Base-by-base conservation (phyloP, 768 basidiomycete species). In the Pisolithus marmoratus region DNA sequence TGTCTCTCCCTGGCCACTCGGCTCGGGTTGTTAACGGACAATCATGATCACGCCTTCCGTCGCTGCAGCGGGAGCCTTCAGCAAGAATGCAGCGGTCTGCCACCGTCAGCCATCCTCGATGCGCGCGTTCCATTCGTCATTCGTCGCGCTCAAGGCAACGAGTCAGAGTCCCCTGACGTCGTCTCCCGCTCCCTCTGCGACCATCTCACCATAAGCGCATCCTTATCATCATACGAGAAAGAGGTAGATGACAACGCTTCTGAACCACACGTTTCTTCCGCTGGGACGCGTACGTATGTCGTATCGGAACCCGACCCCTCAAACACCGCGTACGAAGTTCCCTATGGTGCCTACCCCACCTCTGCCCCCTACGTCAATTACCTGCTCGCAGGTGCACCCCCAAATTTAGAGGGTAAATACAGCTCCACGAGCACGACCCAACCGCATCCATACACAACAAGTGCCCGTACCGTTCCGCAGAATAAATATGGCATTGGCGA, bases 291-390 rank as follows among this genome's bases (percentile, higher is more conserved):
- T 52, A 84, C 82, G 31, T 84, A 88, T 60, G 84, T 88, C 56
- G 86, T 87, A 56, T 86, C 84, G 29, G 75, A 85, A 63, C 86
- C 86, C 37, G 84, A 87, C 67, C 75, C 79, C 31, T 71, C 80
- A 51, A 64, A 81, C 50, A 77, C 74, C 40, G 78, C 79, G 29
- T 87, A 86, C 58, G 71, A 78, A 57, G 84, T 89, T n/a, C 86
- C 86, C 2, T 78, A 81, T 11, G 86, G 87, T 57, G 86, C 85
- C 5, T 83, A 82, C 64, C 75, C 79, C 38, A 72, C 73, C 27
- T 75, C 78, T 20, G 65, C 73, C 2, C 71, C 81, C 17, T 78
- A 76, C 61, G 66, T 72, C 50, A 72, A 71, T 61, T 74, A 68
- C 65, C 51, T 65, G 14, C 48, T 76, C 34, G 69, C 78, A 5